These are phyloP conservation scores for Thelephora terrestris DNA, from an alignment of 1,284 basidiomycete species.

Conservation along the genomic window DNA sequence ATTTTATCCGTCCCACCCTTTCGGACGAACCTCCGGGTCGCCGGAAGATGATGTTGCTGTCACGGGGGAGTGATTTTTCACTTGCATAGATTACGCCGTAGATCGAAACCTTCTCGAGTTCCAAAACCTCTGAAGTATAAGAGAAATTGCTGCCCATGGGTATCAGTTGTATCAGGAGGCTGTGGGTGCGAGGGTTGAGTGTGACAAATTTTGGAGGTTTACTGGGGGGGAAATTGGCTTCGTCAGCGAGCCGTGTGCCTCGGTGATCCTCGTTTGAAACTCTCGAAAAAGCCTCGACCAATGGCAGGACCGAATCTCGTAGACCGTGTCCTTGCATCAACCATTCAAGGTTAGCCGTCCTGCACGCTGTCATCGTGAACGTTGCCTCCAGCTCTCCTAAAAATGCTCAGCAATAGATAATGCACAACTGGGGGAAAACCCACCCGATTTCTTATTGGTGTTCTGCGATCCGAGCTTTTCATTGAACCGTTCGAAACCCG, in stretches of 20 bases:
- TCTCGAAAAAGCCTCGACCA: conserved; percentile 5
- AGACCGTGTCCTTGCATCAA: conserved; percentile 5
- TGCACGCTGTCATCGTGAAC: conserved; percentile 10
- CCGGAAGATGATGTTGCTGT: conserved; percentile 6
- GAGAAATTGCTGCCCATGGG: not conserved
- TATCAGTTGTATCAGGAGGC: not conserved
- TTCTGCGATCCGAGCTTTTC: conserved; percentile 23
- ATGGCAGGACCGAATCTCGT: conserved; percentile 1
- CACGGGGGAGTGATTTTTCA: not conserved
- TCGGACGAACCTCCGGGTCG: not conserved
- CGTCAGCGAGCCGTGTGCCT: conserved; percentile 7
- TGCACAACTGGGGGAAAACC: not conserved
- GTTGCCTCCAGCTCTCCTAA: conserved; percentile 11
- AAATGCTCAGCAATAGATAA: not conserved
- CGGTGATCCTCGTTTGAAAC: conserved; percentile 6
- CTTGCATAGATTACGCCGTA: not conserved
- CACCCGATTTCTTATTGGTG: conserved; percentile 16
- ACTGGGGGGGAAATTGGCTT: not conserved
- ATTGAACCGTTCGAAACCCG: conserved; percentile 27
- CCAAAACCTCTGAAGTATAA: not conserved
- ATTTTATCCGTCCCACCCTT: conserved; percentile 1
- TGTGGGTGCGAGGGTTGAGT: no score
- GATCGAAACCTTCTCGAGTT: not conserved
- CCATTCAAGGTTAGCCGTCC: conserved; percentile 8
- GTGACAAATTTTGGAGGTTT: no score